Evolutionary conservation across 768 basidiomycete species (phyloP).

Genomic region (Calocera cornea): DNA sequence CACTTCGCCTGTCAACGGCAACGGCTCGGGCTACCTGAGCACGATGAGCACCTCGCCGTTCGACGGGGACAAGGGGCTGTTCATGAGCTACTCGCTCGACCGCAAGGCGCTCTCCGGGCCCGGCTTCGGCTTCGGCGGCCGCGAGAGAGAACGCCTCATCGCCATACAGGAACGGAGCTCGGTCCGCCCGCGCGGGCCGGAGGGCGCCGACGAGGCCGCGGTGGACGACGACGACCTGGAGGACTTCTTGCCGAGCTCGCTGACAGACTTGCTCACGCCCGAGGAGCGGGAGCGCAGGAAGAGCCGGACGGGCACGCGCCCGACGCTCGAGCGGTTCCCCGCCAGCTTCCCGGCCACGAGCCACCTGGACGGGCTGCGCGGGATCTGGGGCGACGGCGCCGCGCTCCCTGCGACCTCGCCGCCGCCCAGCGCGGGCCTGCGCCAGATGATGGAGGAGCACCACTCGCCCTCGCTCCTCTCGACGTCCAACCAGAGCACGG

Average conservation of each 20-base stretch:
- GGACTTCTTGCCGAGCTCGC: conserved; percentile 76
- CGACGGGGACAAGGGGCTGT: conserved; percentile 8
- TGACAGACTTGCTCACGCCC: conserved; percentile 80
- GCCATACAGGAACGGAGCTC: conserved; percentile 6
- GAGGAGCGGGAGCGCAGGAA: conserved; percentile 72
- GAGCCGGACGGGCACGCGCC: conserved; percentile 40
- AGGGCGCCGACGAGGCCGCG: conserved; percentile 18
- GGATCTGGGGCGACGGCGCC: neutral
- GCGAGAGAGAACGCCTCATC: conserved; percentile 3
- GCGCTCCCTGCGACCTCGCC: neutral
- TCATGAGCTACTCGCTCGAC: conserved; percentile 13
- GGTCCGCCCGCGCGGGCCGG: conserved; percentile 1
- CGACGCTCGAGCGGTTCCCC: neutral
- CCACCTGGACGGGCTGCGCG: neutral
- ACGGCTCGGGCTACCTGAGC: neutral
- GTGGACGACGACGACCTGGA: conserved; percentile 57
- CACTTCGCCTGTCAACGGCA: conserved; percentile 36
- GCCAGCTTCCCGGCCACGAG: conserved; percentile 5
- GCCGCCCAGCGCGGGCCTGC: neutral
- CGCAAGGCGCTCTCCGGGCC: conserved; percentile 5
- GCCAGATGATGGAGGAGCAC: neutral
- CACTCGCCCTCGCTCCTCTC: conserved; percentile 1
- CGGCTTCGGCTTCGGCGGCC: conserved; percentile 21
- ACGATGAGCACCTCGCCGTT: conserved; percentile 13
- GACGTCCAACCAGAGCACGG: conserved; percentile 1